Conservation (phyloP, 2,329 filamentous ascomycete species). For the Peltaster fructicola region DNA sequence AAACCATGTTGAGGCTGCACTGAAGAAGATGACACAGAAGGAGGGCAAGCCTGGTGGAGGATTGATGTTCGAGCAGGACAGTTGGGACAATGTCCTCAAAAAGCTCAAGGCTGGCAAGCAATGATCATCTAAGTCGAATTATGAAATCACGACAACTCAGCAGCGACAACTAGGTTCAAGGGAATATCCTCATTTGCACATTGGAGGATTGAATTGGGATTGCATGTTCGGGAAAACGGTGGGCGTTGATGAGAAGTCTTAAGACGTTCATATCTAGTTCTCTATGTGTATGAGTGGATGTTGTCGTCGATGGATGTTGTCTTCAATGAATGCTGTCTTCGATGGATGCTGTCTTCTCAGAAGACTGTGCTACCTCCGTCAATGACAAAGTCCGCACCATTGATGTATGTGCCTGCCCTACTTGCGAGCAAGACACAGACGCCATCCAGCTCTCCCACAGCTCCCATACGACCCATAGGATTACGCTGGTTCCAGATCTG, state of each 20-base stretch:
- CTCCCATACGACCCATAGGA: conserved; percentile 23
- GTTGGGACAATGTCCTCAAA: conserved; percentile 12
- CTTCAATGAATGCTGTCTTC: too few relatives aligned
- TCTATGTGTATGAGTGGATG: too few relatives aligned
- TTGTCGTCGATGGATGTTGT: too few relatives aligned
- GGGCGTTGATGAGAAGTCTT: too few relatives aligned
- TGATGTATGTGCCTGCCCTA: conserved; percentile 20
- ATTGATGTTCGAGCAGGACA: conserved; percentile 13
- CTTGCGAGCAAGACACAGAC: conserved; percentile 20
- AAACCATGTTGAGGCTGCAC: conserved; percentile 58
- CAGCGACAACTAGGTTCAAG: too few relatives aligned
- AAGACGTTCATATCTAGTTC: too few relatives aligned
- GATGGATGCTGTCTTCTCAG: too few relatives aligned
- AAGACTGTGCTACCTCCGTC: conserved; percentile 19
- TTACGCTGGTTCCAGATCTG: conserved; percentile 18
- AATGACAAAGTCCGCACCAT: conserved; percentile 21
- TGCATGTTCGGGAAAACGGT: too few relatives aligned
- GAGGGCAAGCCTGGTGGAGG: conserved; percentile 4
- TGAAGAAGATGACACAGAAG: conserved; percentile 26
- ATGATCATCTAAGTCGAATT: too few relatives aligned
- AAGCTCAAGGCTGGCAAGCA: conserved; percentile 7
- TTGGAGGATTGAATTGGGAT: too few relatives aligned
- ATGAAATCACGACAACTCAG: too few relatives aligned
- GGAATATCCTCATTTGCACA: too few relatives aligned
- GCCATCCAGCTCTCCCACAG: conserved; percentile 21